Evolutionary conservation across 208 protist genomes (phyloP).

Genomic region (Leishmania mexicana): DNA sequence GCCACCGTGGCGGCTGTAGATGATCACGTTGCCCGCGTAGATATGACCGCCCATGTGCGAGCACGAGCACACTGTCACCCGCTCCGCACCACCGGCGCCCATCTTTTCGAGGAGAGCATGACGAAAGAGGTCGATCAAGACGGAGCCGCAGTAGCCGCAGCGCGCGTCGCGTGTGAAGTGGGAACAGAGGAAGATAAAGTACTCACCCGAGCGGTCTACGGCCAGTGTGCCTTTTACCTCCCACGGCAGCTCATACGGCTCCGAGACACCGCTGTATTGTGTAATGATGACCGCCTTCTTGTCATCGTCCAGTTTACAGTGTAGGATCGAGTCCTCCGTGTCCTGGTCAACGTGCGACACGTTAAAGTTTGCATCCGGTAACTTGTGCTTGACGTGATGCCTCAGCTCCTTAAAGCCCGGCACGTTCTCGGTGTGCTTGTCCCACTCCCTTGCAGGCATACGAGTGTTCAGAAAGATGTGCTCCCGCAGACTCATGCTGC

Average conservation of each 20-base stretch:
- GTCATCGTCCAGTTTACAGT: conserved; percentile 47
- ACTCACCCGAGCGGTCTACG: conserved; percentile 78
- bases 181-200: conserved; percentile 87
- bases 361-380: conserved; percentile 48
- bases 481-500: conserved; percentile 80
- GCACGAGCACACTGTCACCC: conserved; percentile 72
- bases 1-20: conserved; percentile 83
- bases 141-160: conserved; percentile 89
- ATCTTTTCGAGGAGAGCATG: conserved; percentile 46
- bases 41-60: conserved; percentile 90
- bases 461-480: conserved; percentile 80
- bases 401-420: conserved; percentile 55
- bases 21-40: conserved; percentile 91
- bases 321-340: conserved; percentile 67
- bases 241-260: conserved; percentile 68
- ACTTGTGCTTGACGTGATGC: conserved; percentile 23
- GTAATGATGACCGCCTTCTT: conserved; percentile 49
- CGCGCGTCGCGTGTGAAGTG: conserved; percentile 81
- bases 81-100: conserved; percentile 32
- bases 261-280: conserved; percentile 54
- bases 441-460: conserved; percentile 69
- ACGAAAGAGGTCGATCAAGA: conserved; percentile 84
- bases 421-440: conserved; percentile 66
- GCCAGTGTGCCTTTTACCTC: conserved; percentile 60
- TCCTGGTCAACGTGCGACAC: conserved; percentile 40